Evolutionary conservation across 2,329 filamentous ascomycete genomes (phyloP), one percentile per base, ranked within the genome.

Genomic region (Xylariaceae sp.): DNA sequence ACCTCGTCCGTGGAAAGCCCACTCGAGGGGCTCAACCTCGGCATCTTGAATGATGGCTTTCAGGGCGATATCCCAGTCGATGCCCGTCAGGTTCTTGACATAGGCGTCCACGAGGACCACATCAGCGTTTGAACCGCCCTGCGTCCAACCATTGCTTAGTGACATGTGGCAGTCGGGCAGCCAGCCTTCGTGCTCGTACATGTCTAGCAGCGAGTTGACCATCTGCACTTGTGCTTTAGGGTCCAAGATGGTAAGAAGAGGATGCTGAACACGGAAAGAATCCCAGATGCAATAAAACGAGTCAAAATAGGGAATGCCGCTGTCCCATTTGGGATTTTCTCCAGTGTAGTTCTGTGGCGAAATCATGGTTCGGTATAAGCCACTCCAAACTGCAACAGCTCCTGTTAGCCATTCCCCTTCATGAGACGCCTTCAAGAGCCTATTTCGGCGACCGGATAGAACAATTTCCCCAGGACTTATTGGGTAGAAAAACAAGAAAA

Each of bases 131-230:
- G 85, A 88, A 1, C 87, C 87, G 4, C 87, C 87, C 69, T 89
- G 86, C 0, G 85, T 87, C 73, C 80, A 87, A 1, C 87, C 87
- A 67, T 87, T 86, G 70, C 82, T 87, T 1, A 87, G 76, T 16
- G 81, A 84, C 86, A 89, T 89, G 52, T 86, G 82, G 65, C 86
- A 89, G 69, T 90, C 87, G 0, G 87, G 87, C 9, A 90, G 72
- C 74, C 84, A 88, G 1, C 87, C 87, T 67, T 87, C 81, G 67
- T 87, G 79, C 43, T 78, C 75, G 66, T 89, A 90, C 9, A 83
- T 88, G 62, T 89, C 86, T 2, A 90, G 76, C 17, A 90, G 73
- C 56, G 83, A 86, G 39, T 85, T 79, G 23, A 89, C 77, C 81
- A 89, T 87, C 53, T 79, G 75, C 0, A 82, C 79, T 66, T 88